A percentile compares a stretch with the other conserved stretches of the same genome.
These are phyloP conservation scores for Magnaporthiopsis incrustans DNA, from an alignment of 2,329 filamentous ascomycete species.

Conservation along the genomic window DNA sequence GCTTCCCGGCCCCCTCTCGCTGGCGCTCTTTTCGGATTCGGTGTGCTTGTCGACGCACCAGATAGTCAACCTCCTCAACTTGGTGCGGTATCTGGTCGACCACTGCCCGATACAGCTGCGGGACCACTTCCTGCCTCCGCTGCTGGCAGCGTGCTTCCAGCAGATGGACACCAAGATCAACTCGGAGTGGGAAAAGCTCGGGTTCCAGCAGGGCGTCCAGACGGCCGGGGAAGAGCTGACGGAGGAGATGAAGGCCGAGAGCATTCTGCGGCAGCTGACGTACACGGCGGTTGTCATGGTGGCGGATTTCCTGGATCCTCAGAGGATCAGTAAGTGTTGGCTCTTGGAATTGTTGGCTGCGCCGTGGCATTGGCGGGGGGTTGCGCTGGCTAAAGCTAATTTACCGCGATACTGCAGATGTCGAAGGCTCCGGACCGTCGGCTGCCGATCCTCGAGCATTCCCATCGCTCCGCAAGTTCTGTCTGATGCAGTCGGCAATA, in stretches of 20 bases:
- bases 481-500: conserved; percentile 67
- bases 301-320: conserved; percentile 77
- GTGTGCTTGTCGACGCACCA: conserved; percentile 84
- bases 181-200: conserved; percentile 75
- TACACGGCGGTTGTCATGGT: conserved; percentile 90
- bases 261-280: conserved; percentile 85
- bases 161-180: conserved; percentile 85
- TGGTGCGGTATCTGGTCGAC: conserved; percentile 82
- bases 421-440: conserved; percentile 14
- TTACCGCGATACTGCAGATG: neutral
- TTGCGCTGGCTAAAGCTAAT: neutral
- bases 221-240: conserved; percentile 71
- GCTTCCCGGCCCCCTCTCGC: conserved; percentile 72
- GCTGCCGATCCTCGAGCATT: conserved; percentile 25
- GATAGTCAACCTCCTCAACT: conserved; percentile 83
- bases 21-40: conserved; percentile 76
- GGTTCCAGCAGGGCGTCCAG: conserved; percentile 50
- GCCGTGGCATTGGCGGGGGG: too few relatives aligned
- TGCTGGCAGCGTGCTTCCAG: conserved; percentile 73
- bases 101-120: conserved; percentile 78
- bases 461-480: conserved; percentile 69
- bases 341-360: neutral
- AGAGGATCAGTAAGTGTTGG: conserved; percentile 47
- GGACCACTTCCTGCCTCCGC: conserved; percentile 72
- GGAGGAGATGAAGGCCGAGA: conserved; percentile 97